Evolutionary conservation across 371 early-diverging fungal species (phyloP), one percentile per base, ranked within the genome.

Genomic region (Syncephalastrum racemosum): DNA sequence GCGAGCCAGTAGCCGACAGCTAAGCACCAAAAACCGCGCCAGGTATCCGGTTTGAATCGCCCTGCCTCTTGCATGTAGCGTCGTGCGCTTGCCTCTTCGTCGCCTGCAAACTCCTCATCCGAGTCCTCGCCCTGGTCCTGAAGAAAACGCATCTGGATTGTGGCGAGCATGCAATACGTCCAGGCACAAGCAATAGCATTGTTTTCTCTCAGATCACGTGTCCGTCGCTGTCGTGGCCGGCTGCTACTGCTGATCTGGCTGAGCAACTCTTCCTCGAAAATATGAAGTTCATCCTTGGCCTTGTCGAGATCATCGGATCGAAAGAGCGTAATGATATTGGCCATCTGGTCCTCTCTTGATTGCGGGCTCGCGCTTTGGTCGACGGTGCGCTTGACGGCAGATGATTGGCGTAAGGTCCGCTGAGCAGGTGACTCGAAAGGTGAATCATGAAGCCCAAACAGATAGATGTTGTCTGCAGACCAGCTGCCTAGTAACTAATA

Each of bases 401-500:
- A 56, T 36, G 56, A 52, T 43, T 58, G 53, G 2, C 36, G 27
- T 23, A 45, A 23, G 15, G 54, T 56, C 13, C n/a, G 27, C 23
- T 42, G 24, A 7, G 53, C 31, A 14, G 56, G 7, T 43, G 50
- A 22, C 18, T 56, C 56, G 7, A 58, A 42, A 41, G 66, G 66
- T 2, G 68, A 58, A 25, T 75, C 75, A 25, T 79, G 64, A 13
- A 84, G 76, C 50, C 87, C 76, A 60, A 89, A 87, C 25, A 88
- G 49, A 48, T 83, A 86, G 7, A 86, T 69, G 24, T 62, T 62
- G 47, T 80, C 79, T 0, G 71, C 67, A 50, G 77, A 72, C 86
- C 88, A 89, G 50, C 83, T 87, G 7, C 84, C 87, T 42, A 90
- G 48, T 5, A 89, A 50, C 67, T 84, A 24, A 6, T 2, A 24